Evolutionary conservation across 352 stramenopile species (phyloP).

Genomic region (Achlya hypogyna): DNA sequence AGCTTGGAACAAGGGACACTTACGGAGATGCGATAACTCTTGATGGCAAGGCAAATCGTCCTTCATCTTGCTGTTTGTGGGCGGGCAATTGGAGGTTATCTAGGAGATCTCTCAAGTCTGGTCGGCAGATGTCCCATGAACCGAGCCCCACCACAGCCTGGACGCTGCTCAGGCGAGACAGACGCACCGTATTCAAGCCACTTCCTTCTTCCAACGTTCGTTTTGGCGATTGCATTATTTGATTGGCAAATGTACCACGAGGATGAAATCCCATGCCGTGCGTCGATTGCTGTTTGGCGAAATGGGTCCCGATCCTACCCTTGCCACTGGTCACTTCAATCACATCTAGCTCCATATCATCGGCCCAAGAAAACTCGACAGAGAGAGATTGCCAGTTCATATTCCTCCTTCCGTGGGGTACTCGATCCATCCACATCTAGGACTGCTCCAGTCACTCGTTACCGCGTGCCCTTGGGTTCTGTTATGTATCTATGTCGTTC

Average conservation of each 20-base stretch:
- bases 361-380: neutral
- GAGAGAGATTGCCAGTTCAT: neutral
- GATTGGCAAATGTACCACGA: constrained; percentile 8
- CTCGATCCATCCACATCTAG: neutral
- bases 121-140: constrained; percentile 7
- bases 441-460: too few relatives aligned
- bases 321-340: constrained; percentile 8
- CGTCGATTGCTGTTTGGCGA: too few relatives aligned
- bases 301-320: neutral
- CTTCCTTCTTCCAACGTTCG: constrained; percentile 1
- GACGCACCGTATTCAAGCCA: neutral
- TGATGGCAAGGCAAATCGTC: neutral
- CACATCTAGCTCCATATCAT: neutral
- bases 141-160: neutral
- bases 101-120: too few relatives aligned
- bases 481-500: too few relatives aligned
- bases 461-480: too few relatives aligned
- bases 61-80: neutral
- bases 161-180: neutral
- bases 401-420: too few relatives aligned
- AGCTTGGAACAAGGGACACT: neutral
- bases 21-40: neutral
- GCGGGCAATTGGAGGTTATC: too few relatives aligned
- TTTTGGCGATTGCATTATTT: constrained; percentile 1
- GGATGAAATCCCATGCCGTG: neutral